Conservation (phyloP, 2,329 filamentous ascomycete genomes). For the Pseudogymnoascus sp. region DNA sequence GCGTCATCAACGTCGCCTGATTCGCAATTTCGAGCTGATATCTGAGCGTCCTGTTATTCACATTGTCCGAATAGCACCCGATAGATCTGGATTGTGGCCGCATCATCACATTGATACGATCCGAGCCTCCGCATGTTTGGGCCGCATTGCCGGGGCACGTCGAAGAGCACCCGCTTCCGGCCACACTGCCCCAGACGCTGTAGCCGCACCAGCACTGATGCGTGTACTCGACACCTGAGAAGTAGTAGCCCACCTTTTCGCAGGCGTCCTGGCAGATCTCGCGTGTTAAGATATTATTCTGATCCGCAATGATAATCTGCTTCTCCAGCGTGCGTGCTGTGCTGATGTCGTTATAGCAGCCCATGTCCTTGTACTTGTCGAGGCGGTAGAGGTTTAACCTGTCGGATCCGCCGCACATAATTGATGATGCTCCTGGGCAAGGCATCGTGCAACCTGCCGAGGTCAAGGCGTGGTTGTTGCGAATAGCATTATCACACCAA, state of each 20-base stretch:
- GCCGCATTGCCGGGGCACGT: slow-evolving; percentile 8
- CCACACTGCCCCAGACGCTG: background rate
- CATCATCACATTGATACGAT: slow-evolving; percentile 10
- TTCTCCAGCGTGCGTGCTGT: background rate
- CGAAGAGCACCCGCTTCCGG: slow-evolving; percentile 11
- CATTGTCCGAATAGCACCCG: background rate
- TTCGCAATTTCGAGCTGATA: background rate
- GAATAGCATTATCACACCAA: background rate
- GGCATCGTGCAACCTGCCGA: slow-evolving; percentile 10
- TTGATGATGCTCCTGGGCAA: slow-evolving; percentile 11
- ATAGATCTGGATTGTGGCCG: background rate
- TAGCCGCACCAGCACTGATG: background rate
- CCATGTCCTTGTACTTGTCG: background rate
- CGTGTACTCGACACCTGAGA: background rate
- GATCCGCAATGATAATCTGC: background rate
- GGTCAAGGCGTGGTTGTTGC: background rate
- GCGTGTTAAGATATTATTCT: background rate
- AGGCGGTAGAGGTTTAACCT: slow-evolving; percentile 12
- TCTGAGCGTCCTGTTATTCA: background rate
- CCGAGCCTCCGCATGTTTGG: slow-evolving; percentile 13
- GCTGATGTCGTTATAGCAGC: background rate
- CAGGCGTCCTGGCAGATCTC: background rate
- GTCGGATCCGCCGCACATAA: slow-evolving; percentile 13
- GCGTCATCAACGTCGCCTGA: slow-evolving; percentile 11
- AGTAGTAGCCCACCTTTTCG: background rate